Conservation (phyloP, 2,329 filamentous ascomycete species). For the Chrysoporthe cubensis region DNA sequence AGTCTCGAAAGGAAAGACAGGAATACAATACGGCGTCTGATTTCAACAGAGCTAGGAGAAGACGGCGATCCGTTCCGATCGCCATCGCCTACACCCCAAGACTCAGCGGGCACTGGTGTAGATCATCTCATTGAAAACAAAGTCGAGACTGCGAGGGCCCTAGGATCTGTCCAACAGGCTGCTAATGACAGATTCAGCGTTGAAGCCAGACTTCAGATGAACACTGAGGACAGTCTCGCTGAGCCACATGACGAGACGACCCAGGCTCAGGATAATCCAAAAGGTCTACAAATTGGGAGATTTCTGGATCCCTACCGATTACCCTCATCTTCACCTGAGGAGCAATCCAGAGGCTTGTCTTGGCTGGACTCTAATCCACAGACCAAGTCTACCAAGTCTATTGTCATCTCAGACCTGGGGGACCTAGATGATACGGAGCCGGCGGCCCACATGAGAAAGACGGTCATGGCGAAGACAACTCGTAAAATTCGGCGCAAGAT, state of each 20-base stretch:
- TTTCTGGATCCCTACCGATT: slow-evolving; percentile 16
- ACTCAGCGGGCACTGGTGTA: too few species aligned
- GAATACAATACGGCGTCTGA: background rate
- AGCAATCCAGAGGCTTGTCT: background rate
- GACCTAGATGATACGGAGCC: background rate
- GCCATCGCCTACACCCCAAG: background rate
- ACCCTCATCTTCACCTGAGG: slow-evolving; percentile 21
- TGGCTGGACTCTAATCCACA: background rate
- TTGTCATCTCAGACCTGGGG: too few species aligned
- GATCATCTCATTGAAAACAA: background rate
- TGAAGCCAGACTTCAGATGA: background rate
- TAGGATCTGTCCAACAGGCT: background rate
- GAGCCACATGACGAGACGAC: background rate
- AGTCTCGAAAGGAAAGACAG: background rate
- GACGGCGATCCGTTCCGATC: slow-evolving; percentile 7
- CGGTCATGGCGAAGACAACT: background rate
- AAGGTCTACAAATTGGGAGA: background rate
- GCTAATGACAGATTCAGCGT: background rate
- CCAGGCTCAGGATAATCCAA: background rate
- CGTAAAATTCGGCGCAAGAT: slow-evolving; percentile 11
- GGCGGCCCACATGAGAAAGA: background rate
- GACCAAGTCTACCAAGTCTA: background rate
- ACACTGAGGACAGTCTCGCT: background rate
- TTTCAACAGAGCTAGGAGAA: slow-evolving; percentile 22
- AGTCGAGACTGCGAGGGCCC: background rate